A percentile compares a stretch with the other conserved stretches of the same genome.
phyloP scores from a whole-genome alignment of 1,284 basidiomycete genomes.

The Rhodotorula sp. region DNA sequence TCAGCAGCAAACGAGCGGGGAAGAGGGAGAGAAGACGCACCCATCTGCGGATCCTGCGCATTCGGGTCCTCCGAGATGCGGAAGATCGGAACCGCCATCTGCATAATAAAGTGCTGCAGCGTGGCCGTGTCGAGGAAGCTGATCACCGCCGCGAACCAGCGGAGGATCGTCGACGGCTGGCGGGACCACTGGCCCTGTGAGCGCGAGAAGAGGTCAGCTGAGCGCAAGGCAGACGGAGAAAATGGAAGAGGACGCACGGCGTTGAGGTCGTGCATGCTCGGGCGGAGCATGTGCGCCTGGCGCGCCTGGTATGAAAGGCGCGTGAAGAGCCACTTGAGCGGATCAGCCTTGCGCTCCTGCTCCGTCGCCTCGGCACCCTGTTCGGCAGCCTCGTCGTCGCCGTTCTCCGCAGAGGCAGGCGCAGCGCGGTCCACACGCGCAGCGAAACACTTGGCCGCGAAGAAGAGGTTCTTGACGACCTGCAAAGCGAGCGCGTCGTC shows the following conservation, averaged over 20 bases:
- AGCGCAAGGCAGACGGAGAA: neutral
- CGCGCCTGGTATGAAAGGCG: slow-evolving; percentile 83
- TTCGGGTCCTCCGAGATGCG: slow-evolving; percentile 79
- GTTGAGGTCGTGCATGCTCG: slow-evolving; percentile 49
- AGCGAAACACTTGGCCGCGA: slow-evolving; percentile 79
- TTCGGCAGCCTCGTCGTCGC: slow-evolving; percentile 39
- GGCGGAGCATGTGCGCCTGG: slow-evolving; percentile 54
- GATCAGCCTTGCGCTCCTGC: slow-evolving; percentile 56
- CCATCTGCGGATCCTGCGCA: slow-evolving; percentile 72
- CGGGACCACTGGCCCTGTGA: slow-evolving; percentile 69
- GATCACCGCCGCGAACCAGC: slow-evolving; percentile 92
- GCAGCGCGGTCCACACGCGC: slow-evolving; percentile 11
- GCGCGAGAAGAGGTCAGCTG: neutral
- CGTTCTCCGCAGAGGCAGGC: slow-evolving; percentile 46
- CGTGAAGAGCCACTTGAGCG: slow-evolving; percentile 89
- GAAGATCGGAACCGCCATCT: slow-evolving; percentile 83
- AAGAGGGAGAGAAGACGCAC: slow-evolving; percentile 56
- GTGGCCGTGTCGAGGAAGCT: slow-evolving; percentile 64
- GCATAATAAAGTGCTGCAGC: slow-evolving; percentile 71
- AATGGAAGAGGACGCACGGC: slow-evolving; percentile 35
- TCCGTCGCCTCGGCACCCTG: slow-evolving; percentile 48
- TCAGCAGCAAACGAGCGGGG: neutral
- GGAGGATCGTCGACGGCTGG: slow-evolving; percentile 74
- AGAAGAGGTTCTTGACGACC: slow-evolving; percentile 92
- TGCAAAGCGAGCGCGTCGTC: slow-evolving; percentile 78